Conservation (phyloP, 192 early-diverging fungal genomes). For the Umbelopsis sp. region DNA sequence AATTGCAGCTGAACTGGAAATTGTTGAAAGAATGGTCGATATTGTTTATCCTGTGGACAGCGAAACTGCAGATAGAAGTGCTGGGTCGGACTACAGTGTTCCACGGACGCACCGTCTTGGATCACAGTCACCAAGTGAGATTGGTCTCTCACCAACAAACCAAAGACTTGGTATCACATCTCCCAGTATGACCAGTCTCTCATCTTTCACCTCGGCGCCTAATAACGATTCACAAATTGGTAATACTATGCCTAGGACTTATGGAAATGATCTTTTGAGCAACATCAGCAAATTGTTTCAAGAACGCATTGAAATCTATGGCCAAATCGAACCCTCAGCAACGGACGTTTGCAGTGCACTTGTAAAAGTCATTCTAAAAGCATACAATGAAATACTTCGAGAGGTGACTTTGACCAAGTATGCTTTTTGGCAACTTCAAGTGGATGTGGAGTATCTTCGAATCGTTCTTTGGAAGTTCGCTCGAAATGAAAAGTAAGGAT, state of each 20-base stretch:
- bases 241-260: not conserved
- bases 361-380: slow-evolving; percentile 63
- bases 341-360: slow-evolving; percentile 52
- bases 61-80: slow-evolving; percentile 21
- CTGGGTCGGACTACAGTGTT: slow-evolving; percentile 20
- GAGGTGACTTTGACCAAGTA: slow-evolving; percentile 47
- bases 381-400: slow-evolving; percentile 60
- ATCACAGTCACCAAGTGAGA: not conserved
- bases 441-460: slow-evolving; percentile 64
- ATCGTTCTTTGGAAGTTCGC: slow-evolving; percentile 49
- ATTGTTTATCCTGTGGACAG: slow-evolving; percentile 37
- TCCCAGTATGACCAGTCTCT: slow-evolving; percentile 14
- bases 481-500: slow-evolving; percentile 43
- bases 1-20: slow-evolving; percentile 34
- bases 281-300: slow-evolving; percentile 74
- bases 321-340: slow-evolving; percentile 54
- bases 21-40: slow-evolving; percentile 41
- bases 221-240: not conserved
- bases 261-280: slow-evolving; percentile 47
- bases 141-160: not conserved
- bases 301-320: slow-evolving; percentile 66
- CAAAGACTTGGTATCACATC: not conserved
- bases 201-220: not conserved
- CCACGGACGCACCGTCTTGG: not conserved
- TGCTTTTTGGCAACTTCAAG: slow-evolving; percentile 66